Evolutionary conservation across 1,284 basidiomycete species (phyloP).

Genomic region (Paramarasmius palmivorus): DNA sequence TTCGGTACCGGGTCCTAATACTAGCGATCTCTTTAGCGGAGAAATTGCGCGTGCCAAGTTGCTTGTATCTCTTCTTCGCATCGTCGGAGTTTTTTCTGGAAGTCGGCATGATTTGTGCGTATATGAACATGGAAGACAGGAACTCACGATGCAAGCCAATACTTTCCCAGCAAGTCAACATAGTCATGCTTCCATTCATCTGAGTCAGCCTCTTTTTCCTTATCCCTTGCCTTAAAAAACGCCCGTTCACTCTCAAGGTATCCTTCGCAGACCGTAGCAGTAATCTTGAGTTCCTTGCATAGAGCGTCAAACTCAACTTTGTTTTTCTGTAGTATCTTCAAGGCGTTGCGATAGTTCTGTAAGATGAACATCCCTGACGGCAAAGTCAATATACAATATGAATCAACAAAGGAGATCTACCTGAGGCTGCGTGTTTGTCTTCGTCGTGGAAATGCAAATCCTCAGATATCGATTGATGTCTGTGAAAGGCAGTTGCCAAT

Average conservation of each 20-base stretch:
- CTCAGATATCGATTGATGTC: constrained; percentile 23
- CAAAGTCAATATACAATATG: background rate
- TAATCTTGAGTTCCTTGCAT: background rate
- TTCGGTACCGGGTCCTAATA: too few relatives aligned
- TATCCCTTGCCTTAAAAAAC: constrained; percentile 18
- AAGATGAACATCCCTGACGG: background rate
- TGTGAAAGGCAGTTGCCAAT: constrained; percentile 26
- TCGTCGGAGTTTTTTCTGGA: too few relatives aligned
- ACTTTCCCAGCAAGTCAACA: constrained; percentile 17
- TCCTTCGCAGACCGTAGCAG: constrained; percentile 19
- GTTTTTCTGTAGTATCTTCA: constrained; percentile 18
- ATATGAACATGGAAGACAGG: too few relatives aligned
- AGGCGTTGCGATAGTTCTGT: constrained; percentile 23
- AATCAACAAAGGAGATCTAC: background rate
- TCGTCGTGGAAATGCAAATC: constrained; percentile 20
- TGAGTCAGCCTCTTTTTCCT: constrained; percentile 14
- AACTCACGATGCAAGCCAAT: constrained; percentile 14
- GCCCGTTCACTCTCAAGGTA: constrained; percentile 19
- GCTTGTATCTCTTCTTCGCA: too few relatives aligned
- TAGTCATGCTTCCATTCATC: constrained; percentile 15
- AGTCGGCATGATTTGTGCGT: too few relatives aligned
- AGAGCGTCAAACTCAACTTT: background rate
- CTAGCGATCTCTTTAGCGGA: too few relatives aligned
- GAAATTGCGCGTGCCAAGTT: too few relatives aligned
- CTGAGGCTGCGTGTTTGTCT: constrained; percentile 21